Percentiles rank a stretch among this genome's conserved stretches.
Evolutionary conservation across 169 alveolate species (phyloP).

Genomic region (Toxoplasma gondii): DNA sequence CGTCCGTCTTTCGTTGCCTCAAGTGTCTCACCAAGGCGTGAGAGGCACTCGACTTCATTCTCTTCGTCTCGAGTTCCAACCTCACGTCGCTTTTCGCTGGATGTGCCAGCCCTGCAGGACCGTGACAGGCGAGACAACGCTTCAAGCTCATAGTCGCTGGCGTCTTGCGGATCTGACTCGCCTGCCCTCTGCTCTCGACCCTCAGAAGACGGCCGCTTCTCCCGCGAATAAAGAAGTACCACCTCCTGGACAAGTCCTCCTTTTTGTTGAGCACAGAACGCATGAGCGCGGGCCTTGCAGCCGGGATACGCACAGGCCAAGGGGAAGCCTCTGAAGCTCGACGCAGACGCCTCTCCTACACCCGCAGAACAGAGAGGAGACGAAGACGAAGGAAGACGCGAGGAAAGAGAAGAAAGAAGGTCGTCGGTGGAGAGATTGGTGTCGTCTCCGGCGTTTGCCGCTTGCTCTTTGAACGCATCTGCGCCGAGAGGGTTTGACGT

Average conservation of each 20-base stretch:
- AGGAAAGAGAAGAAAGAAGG: no score
- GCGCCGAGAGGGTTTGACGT: no score
- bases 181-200: not conserved
- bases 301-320: conserved; percentile 30
- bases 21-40: not conserved
- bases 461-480: no score
- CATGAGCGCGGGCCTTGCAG: not conserved
- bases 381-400: no score
- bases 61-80: not conserved
- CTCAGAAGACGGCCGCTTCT: not conserved
- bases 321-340: not conserved
- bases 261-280: not conserved
- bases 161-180: not conserved
- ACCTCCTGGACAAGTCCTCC: conserved; percentile 26
- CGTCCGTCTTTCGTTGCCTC: not conserved
- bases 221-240: not conserved
- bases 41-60: not conserved
- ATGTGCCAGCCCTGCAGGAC: no score
- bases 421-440: no score
- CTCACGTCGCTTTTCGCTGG: not conserved
- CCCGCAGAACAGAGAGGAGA: no score
- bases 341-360: not conserved
- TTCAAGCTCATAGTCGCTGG: not conserved
- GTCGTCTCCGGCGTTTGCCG: no score
- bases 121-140: not conserved